phyloP scores from a whole-genome alignment of 2,329 filamentous ascomycete species.

The Aspergillus versicolor region DNA sequence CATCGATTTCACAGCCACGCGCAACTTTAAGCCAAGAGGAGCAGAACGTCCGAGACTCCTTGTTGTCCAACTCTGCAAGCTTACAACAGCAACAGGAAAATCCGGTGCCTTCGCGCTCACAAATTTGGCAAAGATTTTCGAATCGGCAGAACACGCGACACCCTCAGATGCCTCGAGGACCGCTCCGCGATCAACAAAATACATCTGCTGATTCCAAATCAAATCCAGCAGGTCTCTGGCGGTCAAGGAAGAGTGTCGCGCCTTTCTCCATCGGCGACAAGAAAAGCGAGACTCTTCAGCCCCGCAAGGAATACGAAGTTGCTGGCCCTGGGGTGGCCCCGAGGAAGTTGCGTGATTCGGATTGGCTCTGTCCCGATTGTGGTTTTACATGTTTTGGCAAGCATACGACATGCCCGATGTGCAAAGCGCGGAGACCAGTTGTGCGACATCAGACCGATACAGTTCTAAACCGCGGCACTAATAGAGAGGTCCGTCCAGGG shows the following conservation, averaged over 20 bases:
- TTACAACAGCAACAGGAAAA: neutral
- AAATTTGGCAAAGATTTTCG: neutral
- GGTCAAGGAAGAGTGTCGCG: neutral
- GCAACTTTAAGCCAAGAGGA: constrained; percentile 31
- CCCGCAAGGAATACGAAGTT: constrained; percentile 12
- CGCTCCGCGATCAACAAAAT: neutral
- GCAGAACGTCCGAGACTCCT: constrained; percentile 28
- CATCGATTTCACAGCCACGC: neutral
- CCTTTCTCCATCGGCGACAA: neutral
- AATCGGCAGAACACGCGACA: neutral
- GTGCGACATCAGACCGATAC: too few relatives aligned
- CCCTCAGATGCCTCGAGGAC: neutral
- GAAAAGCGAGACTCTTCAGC: constrained; percentile 11
- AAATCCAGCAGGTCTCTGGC: neutral
- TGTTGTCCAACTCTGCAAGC: constrained; percentile 13
- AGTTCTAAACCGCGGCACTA: too few relatives aligned
- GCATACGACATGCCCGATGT: neutral
- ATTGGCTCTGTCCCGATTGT: neutral
- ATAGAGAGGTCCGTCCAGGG: too few relatives aligned
- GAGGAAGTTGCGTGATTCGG: neutral
- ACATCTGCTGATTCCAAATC: neutral
- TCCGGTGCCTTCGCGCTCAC: neutral
- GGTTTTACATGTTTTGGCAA: neutral
- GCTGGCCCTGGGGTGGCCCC: neutral
- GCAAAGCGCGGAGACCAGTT: neutral